Conservation (phyloP, 768 basidiomycete species). For the Pleurotus giganteus region DNA sequence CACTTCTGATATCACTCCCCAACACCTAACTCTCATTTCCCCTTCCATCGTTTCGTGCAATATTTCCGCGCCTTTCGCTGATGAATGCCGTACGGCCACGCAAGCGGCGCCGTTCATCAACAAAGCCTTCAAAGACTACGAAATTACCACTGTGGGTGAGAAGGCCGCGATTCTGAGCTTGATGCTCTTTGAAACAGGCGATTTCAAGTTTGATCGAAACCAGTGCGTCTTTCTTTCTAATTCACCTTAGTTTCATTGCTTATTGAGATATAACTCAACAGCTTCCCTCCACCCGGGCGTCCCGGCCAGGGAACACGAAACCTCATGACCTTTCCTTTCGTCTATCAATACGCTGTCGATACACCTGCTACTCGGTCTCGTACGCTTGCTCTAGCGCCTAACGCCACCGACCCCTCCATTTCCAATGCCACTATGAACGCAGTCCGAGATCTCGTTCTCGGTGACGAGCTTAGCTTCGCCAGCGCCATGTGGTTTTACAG, state of each 20-base stretch:
- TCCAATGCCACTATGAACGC: slow-evolving; percentile 5
- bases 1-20: neutral
- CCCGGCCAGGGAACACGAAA: slow-evolving; percentile 10
- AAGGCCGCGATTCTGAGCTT: slow-evolving; percentile 10
- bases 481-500: slow-evolving; percentile 11
- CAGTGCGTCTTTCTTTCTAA: neutral
- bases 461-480: slow-evolving; percentile 9
- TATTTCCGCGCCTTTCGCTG: neutral
- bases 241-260: neutral
- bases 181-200: slow-evolving; percentile 10
- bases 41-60: slow-evolving; percentile 2
- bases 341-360: slow-evolving; percentile 6
- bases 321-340: slow-evolving; percentile 8
- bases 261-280: neutral
- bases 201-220: slow-evolving; percentile 9
- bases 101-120: slow-evolving; percentile 9
- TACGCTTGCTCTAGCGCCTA: neutral
- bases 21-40: neutral
- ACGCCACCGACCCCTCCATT: neutral
- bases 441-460: slow-evolving; percentile 5
- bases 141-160: slow-evolving; percentile 4
- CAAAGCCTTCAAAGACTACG: slow-evolving; percentile 10
- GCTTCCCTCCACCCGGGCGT: slow-evolving; percentile 5
- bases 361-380: slow-evolving; percentile 1
- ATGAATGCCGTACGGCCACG: slow-evolving; percentile 6